phyloP scores from a whole-genome alignment of 805 yeast species.

The Candida golubevii region DNA sequence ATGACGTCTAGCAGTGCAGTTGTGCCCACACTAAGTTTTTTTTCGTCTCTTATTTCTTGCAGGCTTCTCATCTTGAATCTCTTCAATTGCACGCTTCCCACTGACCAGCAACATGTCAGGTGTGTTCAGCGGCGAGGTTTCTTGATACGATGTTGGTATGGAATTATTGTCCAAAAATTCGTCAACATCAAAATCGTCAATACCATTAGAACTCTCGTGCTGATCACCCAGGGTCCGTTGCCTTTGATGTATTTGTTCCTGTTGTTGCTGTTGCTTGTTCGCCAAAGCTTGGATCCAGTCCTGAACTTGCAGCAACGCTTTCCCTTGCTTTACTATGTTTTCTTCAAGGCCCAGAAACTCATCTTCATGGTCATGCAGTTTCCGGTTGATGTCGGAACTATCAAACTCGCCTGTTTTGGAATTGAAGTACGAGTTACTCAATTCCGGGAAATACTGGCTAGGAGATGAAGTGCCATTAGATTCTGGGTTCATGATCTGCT shows the following conservation, averaged over 20 bases:
- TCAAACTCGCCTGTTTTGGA: neutral
- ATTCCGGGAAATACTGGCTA: constrained; percentile 31
- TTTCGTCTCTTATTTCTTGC: too few relatives aligned
- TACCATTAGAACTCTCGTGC: constrained; percentile 4
- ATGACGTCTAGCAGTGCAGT: too few relatives aligned
- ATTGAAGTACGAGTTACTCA: constrained; percentile 16
- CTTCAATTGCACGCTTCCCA: too few relatives aligned
- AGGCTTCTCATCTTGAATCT: too few relatives aligned
- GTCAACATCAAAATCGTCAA: constrained; percentile 32
- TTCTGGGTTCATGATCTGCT: constrained; percentile 29
- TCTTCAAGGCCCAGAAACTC: constrained; percentile 38
- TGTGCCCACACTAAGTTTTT: too few relatives aligned
- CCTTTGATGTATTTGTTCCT: constrained; percentile 16
- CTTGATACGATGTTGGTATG: constrained; percentile 2
- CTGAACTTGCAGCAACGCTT: constrained; percentile 50
- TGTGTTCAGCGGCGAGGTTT: neutral
- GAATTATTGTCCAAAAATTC: constrained; percentile 23
- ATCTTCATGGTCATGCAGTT: constrained; percentile 2
- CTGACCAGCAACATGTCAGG: too few relatives aligned
- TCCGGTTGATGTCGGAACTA: neutral
- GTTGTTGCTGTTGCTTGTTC: constrained; percentile 17
- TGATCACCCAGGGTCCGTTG: constrained; percentile 10
- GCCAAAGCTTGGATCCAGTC: constrained; percentile 46
- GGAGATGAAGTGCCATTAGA: constrained; percentile 26
- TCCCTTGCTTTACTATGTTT: constrained; percentile 46